A percentile compares a stretch with the other conserved stretches of the same genome.
phyloP scores from a whole-genome alignment of 2,329 filamentous ascomycete genomes.

The Aspergillus jensenii region DNA sequence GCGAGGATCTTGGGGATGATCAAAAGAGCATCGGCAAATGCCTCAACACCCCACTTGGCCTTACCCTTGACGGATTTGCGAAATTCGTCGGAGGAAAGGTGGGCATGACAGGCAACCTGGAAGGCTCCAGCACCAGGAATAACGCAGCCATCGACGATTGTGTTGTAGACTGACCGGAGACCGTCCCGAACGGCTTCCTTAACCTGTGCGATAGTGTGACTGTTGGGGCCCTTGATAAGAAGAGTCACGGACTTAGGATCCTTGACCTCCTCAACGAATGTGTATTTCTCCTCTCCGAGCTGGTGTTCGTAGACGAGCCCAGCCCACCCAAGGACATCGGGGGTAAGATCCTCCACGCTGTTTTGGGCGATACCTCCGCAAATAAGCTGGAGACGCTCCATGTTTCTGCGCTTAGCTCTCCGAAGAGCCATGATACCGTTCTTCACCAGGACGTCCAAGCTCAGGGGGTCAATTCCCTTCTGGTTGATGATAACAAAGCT shows the following conservation, averaged over 20 bases:
- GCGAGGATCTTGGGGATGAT: constrained; percentile 97
- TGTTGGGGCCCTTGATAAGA: constrained; percentile 96
- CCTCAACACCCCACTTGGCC: constrained; percentile 91
- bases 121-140: constrained; percentile 94
- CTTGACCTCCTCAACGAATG: constrained; percentile 97
- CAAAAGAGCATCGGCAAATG: constrained; percentile 91
- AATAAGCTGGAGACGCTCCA: constrained; percentile 95
- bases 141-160: constrained; percentile 96
- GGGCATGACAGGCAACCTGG: constrained; percentile 87
- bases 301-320: constrained; percentile 96
- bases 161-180: constrained; percentile 95
- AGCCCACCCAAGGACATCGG: constrained; percentile 91
- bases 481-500: constrained; percentile 98
- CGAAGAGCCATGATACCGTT: constrained; percentile 95
- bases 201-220: constrained; percentile 94
- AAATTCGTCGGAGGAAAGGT: constrained; percentile 84
- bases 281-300: constrained; percentile 98
- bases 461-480: constrained; percentile 97
- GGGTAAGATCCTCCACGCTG: constrained; percentile 88
- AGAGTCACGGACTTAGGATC: constrained; percentile 97
- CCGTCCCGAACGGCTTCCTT: constrained; percentile 95
- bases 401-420: constrained; percentile 95
- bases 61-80: constrained; percentile 93
- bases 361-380: constrained; percentile 92
- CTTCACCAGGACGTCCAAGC: constrained; percentile 93